Evolutionary conservation across 75 land plant genomes (phyloP).

Genomic region (Sequoia sempervirens): DNA sequence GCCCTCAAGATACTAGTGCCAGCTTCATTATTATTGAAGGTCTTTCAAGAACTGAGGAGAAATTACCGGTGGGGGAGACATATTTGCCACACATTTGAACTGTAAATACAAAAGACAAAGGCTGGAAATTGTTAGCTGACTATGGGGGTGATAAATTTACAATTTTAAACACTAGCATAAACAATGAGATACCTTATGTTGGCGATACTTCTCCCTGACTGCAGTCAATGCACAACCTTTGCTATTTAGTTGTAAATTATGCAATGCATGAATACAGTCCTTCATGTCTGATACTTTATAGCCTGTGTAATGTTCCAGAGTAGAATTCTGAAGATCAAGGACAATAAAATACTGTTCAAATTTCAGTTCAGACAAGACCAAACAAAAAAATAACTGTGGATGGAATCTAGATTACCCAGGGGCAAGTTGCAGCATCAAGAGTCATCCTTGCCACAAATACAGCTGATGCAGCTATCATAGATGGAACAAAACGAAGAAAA

Average conservation of each 20-base stretch:
- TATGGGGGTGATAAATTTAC: neutral
- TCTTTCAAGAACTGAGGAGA: conserved; percentile 7
- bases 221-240: conserved; percentile 36
- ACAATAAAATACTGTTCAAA: neutral
- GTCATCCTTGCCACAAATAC: conserved; percentile 64
- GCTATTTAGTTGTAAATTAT: conserved; percentile 49
- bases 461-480: conserved; percentile 69
- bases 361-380: neutral
- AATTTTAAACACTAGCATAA: neutral
- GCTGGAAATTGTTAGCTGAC: neutral
- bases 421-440: conserved; percentile 39
- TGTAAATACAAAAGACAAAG: neutral
- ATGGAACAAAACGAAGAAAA: conserved; percentile 53
- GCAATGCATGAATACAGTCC: conserved; percentile 54
- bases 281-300: conserved; percentile 57
- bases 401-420: conserved; percentile 47
- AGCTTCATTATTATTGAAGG: neutral
- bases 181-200: conserved; percentile 55
- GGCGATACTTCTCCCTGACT: conserved; percentile 64
- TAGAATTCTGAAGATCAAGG: conserved; percentile 31
- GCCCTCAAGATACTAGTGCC: neutral
- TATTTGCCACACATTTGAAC: conserved; percentile 13
- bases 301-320: conserved; percentile 42
- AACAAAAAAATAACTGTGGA: neutral
- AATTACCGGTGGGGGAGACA: neutral